Evolutionary conservation across 2,329 filamentous ascomycete genomes (phyloP), one percentile per base, ranked within the genome.

Genomic region (Myriangium duriaei): DNA sequence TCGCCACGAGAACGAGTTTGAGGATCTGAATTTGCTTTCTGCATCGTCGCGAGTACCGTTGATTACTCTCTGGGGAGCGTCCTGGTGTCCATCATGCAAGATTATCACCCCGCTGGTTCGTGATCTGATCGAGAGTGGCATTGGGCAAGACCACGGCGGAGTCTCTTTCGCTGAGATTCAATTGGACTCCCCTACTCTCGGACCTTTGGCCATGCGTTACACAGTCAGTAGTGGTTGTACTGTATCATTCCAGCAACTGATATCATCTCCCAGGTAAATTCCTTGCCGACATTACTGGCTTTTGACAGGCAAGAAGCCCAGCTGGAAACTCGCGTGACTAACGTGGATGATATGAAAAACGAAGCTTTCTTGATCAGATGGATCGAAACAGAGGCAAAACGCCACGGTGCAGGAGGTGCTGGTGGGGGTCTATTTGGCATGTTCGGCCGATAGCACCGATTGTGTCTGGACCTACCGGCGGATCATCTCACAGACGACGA

Each of bases 301-400:
- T 71, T 71, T 44, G 64, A 64, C 44, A 53, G 66, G 12, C 57
- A 62, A 39, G 67, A 70, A 45, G 58, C 67, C 30, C 65, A 69
- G 45, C 49, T 67, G 17, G 60, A 64, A 45, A 69, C 64, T 1
- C 61, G 58, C 40, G 46, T 69, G 11, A 57, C 55, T 4, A 49
- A 51, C 30, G 49, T 64, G n/a, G 59, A 65, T 13, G 54, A 67
- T 32, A 54, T 71, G 58, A 62, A 60, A 51, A 57, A 60, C 42
- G 56, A 54, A 44, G 56, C 56, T 5, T 63, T 64, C 40, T 44
- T 70, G 45, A 57, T 49, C 33, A 50, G 58, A 33, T 71, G 67
- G 67, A 53, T 70, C 40, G 51, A 65, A 38, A 58, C 45, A 5
- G 66, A 70, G 47, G 67, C 66, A 5, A 54, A 49, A 37, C 58